These are phyloP conservation scores for Fraxinus xanthoxyloides DNA, from an alignment of 305 asterid species.

Conservation along the genomic window DNA sequence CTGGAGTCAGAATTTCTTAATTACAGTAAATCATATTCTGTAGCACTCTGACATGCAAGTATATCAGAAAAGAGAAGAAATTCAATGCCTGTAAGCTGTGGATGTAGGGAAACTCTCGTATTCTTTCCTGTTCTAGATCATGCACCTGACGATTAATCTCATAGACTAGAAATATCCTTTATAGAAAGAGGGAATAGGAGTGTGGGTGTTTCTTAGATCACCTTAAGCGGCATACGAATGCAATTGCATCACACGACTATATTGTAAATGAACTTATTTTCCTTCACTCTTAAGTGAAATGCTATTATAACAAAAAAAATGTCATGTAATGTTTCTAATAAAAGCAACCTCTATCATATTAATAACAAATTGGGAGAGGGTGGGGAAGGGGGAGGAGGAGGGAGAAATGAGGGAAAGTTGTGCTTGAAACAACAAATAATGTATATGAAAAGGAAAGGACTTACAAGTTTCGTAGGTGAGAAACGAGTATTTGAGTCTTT, in stretches of 20 bases:
- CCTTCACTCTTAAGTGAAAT: slow-evolving; percentile 10
- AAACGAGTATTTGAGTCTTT: slow-evolving; percentile 83
- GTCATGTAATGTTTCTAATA: slow-evolving; percentile 9
- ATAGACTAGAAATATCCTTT: not conserved
- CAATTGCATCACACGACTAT: not conserved
- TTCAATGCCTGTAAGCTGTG: not conserved
- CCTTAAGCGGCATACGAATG: not conserved
- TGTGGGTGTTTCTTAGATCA: not conserved
- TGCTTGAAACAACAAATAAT: slow-evolving; percentile 13
- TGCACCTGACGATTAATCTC: slow-evolving; percentile 14
- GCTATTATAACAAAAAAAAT: slow-evolving; percentile 7
- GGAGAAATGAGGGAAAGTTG: not conserved
- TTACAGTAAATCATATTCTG: slow-evolving; percentile 14
- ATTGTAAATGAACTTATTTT: slow-evolving; percentile 8
- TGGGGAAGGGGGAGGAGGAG: not conserved
- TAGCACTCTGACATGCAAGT: slow-evolving; percentile 2
- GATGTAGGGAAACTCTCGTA: not conserved
- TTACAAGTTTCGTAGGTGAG: slow-evolving; percentile 91
- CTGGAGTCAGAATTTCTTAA: not conserved
- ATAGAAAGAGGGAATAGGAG: not conserved
- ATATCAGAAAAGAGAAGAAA: not conserved
- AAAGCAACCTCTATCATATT: slow-evolving; percentile 3
- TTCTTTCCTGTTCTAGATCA: slow-evolving; percentile 6
- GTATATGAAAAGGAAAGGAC: slow-evolving; percentile 25
- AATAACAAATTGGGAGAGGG: slow-evolving; percentile 3